These are phyloP conservation scores for Aspergillus piperis DNA, from an alignment of 2,329 filamentous ascomycete species.

Conservation along the genomic window DNA sequence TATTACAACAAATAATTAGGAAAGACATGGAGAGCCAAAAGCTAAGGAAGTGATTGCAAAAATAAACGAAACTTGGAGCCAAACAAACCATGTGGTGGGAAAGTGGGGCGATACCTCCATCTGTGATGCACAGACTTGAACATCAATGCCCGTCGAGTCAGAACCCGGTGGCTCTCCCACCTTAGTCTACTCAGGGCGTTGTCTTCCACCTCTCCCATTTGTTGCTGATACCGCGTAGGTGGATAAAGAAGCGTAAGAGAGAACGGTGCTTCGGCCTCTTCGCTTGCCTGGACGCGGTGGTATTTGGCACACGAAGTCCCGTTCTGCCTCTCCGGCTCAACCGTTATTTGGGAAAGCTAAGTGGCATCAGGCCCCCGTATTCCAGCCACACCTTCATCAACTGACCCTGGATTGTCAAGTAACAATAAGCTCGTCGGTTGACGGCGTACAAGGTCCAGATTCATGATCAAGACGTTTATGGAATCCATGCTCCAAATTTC, in stretches of 20 bases:
- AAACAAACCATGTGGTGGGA: conserved; percentile 23
- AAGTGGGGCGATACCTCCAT: conserved; percentile 20
- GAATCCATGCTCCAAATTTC: not conserved
- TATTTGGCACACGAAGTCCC: conserved; percentile 5
- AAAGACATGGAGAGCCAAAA: not conserved
- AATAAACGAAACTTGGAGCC: not conserved
- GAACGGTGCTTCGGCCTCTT: conserved; percentile 9
- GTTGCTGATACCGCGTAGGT: conserved; percentile 16
- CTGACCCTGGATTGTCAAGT: not conserved
- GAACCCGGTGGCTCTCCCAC: conserved; percentile 28
- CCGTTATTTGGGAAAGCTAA: not conserved
- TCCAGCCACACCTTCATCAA: conserved; percentile 3
- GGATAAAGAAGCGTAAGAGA: conserved; percentile 15
- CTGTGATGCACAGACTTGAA: conserved; percentile 13
- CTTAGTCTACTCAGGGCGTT: not conserved
- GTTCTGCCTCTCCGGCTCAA: not conserved
- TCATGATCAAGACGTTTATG: not conserved
- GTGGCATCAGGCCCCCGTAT: not conserved
- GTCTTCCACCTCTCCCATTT: conserved; percentile 12
- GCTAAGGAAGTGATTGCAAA: not conserved
- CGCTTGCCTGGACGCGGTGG: not conserved
- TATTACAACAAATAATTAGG: not conserved
- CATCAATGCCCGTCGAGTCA: conserved; percentile 11
- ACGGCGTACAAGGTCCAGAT: not conserved
- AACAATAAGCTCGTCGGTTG: not conserved